Base-by-base conservation (phyloP, 75 land plant genomes). In the Ceratopteris richardii region DNA sequence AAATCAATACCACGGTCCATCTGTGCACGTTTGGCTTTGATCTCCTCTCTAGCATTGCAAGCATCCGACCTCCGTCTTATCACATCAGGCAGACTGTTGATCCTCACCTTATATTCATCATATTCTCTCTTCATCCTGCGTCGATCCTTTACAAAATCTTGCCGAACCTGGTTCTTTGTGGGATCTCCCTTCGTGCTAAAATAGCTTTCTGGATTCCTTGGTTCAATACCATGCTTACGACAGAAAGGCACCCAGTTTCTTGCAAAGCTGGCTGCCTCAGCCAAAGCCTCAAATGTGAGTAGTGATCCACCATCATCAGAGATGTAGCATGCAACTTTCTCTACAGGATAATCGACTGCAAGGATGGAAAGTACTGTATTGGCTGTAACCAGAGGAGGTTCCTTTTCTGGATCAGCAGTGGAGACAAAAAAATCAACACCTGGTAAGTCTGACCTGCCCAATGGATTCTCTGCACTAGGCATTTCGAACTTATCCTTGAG, bases 341-440 rank as follows among this genome's bases (percentile, higher is more conserved):
- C 86, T 0, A 86, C 83, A 0, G 86, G 90, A 56, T 89, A 89
- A 25, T 86, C 84, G 9, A 60, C 83, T 0, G 84, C 80, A 2
- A 89, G 68, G 20, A 89, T 89, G 23, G 95, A 89, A 0, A 89
- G 71, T n/a, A 89, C 77, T 41, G 84, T 86, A 66, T 86, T 86
- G 58, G 86, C 90, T 17, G 86, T 89, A 26, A 75, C 79, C 31
- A 89, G 68, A 0, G 90, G 85, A 0, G 90, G 86, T 73, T 89
- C 95, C 64, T 89, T 89, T 54, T 89, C 95, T 10, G 84, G 84
- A 60, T 89, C 86, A 18, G 90, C 87, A 0, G 91, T 86, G 29
- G 56, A 77, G 62, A 77, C 79, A 47, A 77, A 77, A 25, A 77
- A 47, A 57, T 77, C 79, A 13, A 88, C 50, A 0, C 90, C 90